phyloP scores from a whole-genome alignment of 2,329 filamentous ascomycete genomes.

The Shiraia sp. region DNA sequence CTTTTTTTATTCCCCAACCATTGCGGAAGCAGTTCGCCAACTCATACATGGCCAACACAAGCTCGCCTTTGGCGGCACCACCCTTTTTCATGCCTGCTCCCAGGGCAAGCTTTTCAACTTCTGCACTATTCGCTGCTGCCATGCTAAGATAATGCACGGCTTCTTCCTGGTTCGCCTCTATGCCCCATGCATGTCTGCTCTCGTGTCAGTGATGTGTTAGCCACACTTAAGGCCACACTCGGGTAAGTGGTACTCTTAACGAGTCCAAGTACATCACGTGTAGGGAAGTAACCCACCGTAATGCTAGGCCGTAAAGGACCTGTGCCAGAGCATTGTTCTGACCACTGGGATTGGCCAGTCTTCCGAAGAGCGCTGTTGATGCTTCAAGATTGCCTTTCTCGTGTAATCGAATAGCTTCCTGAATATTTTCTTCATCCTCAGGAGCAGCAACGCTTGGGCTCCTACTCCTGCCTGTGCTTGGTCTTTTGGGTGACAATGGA shows the following conservation, averaged over 20 bases:
- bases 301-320: constrained; percentile 89
- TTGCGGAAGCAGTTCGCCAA: constrained; percentile 90
- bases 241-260: constrained; percentile 14
- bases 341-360: constrained; percentile 79
- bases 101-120: constrained; percentile 82
- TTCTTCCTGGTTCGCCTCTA: constrained; percentile 68
- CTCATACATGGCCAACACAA: constrained; percentile 95
- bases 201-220: constrained; percentile 21
- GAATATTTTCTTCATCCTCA: constrained; percentile 67
- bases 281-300: constrained; percentile 63
- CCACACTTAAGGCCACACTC: constrained; percentile 31
- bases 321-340: constrained; percentile 93
- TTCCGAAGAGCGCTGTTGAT: constrained; percentile 84
- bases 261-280: constrained; percentile 1
- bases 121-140: constrained; percentile 87
- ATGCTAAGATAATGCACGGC: constrained; percentile 85
- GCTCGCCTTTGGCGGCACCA: constrained; percentile 91
- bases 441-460: constrained; percentile 44
- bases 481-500: constrained; percentile 16
- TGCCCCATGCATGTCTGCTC: constrained; percentile 89
- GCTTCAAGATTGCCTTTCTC: constrained; percentile 76
- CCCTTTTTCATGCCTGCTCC: constrained; percentile 89
- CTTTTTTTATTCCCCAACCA: constrained; percentile 88
- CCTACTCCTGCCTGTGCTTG: constrained; percentile 25
- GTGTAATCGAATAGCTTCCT: constrained; percentile 93